Conservation (phyloP, 495 filamentous ascomycete genomes). For the Friedmanniomyces simplex region DNA sequence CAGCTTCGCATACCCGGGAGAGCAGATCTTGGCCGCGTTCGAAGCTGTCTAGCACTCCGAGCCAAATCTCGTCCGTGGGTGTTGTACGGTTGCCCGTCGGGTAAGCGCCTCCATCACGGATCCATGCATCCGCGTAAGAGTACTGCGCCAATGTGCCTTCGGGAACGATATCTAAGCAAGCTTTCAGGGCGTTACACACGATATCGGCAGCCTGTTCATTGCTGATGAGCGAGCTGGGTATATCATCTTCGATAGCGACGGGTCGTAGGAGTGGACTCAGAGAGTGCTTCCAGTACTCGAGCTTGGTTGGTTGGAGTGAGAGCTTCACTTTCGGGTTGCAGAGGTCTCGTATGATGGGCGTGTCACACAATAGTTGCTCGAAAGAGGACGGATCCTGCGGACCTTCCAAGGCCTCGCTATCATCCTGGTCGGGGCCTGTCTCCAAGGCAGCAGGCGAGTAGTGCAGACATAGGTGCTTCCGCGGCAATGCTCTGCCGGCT, state of each 20-base stretch:
- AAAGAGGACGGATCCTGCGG: slow-evolving; percentile 9
- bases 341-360: not conserved
- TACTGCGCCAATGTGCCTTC: not conserved
- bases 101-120: not conserved
- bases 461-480: slow-evolving; percentile 9
- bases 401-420: not conserved
- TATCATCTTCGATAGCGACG: not conserved
- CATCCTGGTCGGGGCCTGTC: not conserved
- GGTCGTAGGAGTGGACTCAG: not conserved
- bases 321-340: not conserved
- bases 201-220: not conserved
- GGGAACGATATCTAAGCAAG: not conserved
- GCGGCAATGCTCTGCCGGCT: slow-evolving; percentile 2
- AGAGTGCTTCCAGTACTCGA: not conserved
- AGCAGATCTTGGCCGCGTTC: not conserved
- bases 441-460: not conserved
- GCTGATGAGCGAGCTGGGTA: not conserved
- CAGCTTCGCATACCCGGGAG: not conserved
- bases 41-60: not conserved
- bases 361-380: slow-evolving; percentile 12
- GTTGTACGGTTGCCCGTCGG: not conserved
- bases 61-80: too few species aligned
- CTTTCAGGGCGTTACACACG: not conserved
- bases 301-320: not conserved
- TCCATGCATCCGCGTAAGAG: not conserved